Conservation (phyloP, 495 filamentous ascomycete genomes). For the Aspergillus affinis region DNA sequence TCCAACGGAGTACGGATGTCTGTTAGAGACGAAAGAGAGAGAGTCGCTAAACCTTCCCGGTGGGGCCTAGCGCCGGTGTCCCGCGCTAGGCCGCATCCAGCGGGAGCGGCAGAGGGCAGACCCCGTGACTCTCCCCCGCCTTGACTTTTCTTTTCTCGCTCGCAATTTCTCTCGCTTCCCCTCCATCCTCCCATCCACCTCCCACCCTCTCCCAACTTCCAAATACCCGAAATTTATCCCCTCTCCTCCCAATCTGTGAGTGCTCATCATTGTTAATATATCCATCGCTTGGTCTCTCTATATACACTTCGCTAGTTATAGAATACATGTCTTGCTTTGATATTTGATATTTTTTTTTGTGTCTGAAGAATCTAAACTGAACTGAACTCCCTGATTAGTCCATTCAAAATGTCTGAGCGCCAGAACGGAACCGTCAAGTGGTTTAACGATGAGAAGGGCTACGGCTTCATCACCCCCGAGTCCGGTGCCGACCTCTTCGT, state of each 20-base stretch:
- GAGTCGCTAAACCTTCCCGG: too few relatives aligned
- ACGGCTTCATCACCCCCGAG: conserved; percentile 13
- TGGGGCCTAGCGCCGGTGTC: too few relatives aligned
- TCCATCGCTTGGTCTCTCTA: not conserved
- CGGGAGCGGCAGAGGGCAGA: too few relatives aligned
- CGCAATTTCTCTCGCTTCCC: not conserved
- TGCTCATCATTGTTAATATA: not conserved
- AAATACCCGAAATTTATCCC: not conserved
- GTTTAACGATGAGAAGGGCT: conserved; percentile 12
- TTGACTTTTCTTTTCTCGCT: too few relatives aligned
- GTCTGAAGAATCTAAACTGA: not conserved
- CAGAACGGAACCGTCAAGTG: conserved; percentile 12
- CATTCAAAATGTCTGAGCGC: conserved; percentile 4
- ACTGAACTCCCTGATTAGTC: not conserved
- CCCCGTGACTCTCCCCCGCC: too few relatives aligned
- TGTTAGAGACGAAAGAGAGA: too few relatives aligned
- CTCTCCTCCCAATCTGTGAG: not conserved
- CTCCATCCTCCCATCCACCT: not conserved
- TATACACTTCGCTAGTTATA: not conserved
- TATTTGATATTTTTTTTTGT: too few relatives aligned
- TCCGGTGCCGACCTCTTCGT: conserved; percentile 11
- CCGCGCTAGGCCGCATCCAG: too few relatives aligned
- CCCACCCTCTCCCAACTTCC: not conserved
- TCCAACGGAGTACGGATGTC: too few relatives aligned
- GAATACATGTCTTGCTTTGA: not conserved